Percentiles rank a stretch among this genome's conserved stretches.
phyloP scores from a whole-genome alignment of 495 filamentous ascomycete genomes.

The Penicillium subrubescens region DNA sequence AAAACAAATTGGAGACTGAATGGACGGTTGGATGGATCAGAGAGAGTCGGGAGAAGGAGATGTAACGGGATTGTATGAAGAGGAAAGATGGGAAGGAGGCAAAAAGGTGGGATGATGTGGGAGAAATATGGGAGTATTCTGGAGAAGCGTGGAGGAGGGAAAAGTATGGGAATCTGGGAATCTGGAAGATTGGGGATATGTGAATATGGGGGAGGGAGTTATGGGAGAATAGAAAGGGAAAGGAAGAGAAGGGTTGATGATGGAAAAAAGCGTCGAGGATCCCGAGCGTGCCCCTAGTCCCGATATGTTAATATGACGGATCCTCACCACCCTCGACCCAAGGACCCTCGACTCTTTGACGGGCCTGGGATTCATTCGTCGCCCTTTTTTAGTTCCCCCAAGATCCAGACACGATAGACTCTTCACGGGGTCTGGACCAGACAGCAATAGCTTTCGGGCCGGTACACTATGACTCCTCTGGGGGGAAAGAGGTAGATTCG shows the following conservation, averaged over 20 bases:
- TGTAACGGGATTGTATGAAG: slow-evolving; percentile 16
- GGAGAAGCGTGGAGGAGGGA: slow-evolving; percentile 14
- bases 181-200: neutral
- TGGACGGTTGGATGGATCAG: neutral
- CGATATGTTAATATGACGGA: slow-evolving; percentile 55
- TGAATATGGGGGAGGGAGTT: neutral
- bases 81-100: neutral
- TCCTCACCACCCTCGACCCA: slow-evolving; percentile 41
- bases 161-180: slow-evolving; percentile 16
- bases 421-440: neutral
- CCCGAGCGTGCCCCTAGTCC: slow-evolving; percentile 50
- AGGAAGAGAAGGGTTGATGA: slow-evolving; percentile 23
- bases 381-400: neutral
- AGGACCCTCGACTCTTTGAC: slow-evolving; percentile 1
- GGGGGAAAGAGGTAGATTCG: neutral
- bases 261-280: slow-evolving; percentile 41
- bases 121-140: neutral
- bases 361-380: neutral
- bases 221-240: slow-evolving; percentile 19
- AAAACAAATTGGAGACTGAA: slow-evolving; percentile 13
- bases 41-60: slow-evolving; percentile 20
- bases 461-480: neutral
- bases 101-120: neutral
- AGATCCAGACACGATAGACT: neutral
- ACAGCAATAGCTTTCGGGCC: neutral